Evolutionary conservation across 257 asterid species (phyloP).

Genomic region (Nemophila menziesii): DNA sequence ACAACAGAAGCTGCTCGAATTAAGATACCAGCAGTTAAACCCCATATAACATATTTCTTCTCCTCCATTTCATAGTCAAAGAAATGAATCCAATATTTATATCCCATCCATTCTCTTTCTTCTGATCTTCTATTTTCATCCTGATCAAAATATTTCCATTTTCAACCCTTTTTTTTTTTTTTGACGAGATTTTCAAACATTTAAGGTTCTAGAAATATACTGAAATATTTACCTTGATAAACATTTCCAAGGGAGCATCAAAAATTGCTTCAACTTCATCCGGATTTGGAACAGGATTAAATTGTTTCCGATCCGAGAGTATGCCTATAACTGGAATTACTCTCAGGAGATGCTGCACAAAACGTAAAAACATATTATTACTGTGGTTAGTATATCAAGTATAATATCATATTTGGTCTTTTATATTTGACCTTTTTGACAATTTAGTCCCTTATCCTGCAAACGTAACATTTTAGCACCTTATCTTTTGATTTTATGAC

Average conservation of each 20-base stretch:
- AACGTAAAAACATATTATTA: constrained; percentile 9
- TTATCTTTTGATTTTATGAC: too few species aligned
- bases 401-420: too few species aligned
- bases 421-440: too few species aligned
- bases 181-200: neutral
- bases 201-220: neutral
- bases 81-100: constrained; percentile 60
- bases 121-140: constrained; percentile 69
- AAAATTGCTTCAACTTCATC: constrained; percentile 81
- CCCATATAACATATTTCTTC: constrained; percentile 72
- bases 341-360: constrained; percentile 74
- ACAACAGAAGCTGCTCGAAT: constrained; percentile 87
- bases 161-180: neutral
- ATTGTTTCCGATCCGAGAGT: constrained; percentile 55
- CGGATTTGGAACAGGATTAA: constrained; percentile 51
- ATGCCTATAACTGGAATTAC: constrained; percentile 94
- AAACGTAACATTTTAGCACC: too few species aligned
- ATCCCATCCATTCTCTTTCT: constrained; percentile 81
- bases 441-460: too few species aligned
- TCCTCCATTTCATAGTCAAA: constrained; percentile 49
- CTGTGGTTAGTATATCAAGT: neutral
- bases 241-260: constrained; percentile 94
- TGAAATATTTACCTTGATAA: constrained; percentile 56
- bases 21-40: constrained; percentile 84
- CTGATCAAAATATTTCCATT: constrained; percentile 21